A percentile compares a stretch with the other conserved stretches of the same genome.
phyloP scores from a whole-genome alignment of 1,284 basidiomycete genomes.

The Malassezia caprae region DNA sequence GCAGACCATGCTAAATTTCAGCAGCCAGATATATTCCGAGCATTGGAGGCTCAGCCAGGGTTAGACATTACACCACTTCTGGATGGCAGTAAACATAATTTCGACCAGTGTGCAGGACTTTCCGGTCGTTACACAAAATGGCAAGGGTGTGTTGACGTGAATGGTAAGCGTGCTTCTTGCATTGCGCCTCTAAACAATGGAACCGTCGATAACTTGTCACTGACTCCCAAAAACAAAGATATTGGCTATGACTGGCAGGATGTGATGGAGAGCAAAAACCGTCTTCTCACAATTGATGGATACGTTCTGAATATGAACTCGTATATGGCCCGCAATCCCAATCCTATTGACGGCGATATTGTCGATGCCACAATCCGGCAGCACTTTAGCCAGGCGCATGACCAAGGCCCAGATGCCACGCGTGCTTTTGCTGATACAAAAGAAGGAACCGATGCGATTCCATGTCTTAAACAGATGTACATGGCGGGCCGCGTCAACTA shows the following conservation, averaged over 20 bases:
- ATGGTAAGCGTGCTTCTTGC: conserved; percentile 14
- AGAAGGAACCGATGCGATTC: conserved; percentile 26
- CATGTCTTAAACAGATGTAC: conserved; percentile 39
- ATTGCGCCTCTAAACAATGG: background rate
- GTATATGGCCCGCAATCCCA: conserved; percentile 63
- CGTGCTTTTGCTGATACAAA: conserved; percentile 31
- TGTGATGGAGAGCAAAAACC: conserved; percentile 20
- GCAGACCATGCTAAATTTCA: conserved; percentile 57
- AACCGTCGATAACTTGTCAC: background rate
- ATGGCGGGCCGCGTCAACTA: conserved; percentile 88
- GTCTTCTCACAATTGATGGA: conserved; percentile 66
- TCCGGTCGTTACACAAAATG: conserved; percentile 54
- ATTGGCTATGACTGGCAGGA: conserved; percentile 45
- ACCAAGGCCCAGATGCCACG: conserved; percentile 73
- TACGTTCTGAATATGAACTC: conserved; percentile 83
- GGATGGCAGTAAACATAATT: conserved; percentile 29
- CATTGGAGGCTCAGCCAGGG: conserved; percentile 58
- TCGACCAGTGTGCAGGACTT: conserved; percentile 56
- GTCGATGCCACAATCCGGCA: conserved; percentile 76
- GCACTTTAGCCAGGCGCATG: conserved; percentile 53
- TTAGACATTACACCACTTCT: conserved; percentile 83
- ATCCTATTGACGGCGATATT: conserved; percentile 60
- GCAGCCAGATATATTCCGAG: conserved; percentile 49
- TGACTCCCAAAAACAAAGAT: conserved; percentile 2
- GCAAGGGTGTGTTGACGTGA: background rate